phyloP scores from a whole-genome alignment of 2,329 filamentous ascomycete genomes.

The Apiospora kogelbergensis region DNA sequence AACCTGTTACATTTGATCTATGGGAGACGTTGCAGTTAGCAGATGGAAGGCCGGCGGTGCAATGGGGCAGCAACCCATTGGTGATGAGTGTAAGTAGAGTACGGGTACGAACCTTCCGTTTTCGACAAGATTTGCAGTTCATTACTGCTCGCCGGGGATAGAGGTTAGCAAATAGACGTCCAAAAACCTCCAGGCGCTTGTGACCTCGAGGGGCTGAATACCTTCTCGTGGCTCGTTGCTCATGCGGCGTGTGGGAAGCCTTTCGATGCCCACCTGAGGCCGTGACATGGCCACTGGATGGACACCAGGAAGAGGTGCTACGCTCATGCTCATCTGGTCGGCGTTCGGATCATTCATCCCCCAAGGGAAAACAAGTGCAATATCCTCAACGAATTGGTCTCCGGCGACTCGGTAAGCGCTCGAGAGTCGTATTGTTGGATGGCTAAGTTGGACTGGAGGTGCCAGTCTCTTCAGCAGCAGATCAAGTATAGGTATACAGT shows the following conservation, averaged over 20 bases:
- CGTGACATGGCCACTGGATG: conserved; percentile 63
- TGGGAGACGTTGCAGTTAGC: conserved; percentile 22
- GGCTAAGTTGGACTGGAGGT: not conserved
- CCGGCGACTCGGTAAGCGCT: not conserved
- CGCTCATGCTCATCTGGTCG: conserved; percentile 41
- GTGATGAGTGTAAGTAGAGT: not conserved
- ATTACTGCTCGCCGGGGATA: conserved; percentile 43
- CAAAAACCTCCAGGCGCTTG: not conserved
- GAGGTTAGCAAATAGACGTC: not conserved
- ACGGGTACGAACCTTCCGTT: conserved; percentile 70
- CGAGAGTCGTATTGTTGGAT: not conserved
- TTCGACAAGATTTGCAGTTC: conserved; percentile 94
- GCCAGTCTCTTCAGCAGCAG: conserved; percentile 9
- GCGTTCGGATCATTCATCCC: conserved; percentile 41
- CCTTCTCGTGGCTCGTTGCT: conserved; percentile 62
- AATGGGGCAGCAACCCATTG: conserved; percentile 14
- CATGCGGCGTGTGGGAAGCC: conserved; percentile 68
- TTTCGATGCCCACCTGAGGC: conserved; percentile 79
- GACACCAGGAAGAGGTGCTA: conserved; percentile 42
- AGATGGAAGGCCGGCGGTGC: conserved; percentile 5
- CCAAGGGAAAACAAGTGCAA: not conserved
- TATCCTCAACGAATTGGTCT: not conserved
- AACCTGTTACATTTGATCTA: conserved; percentile 92
- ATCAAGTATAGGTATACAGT: conserved; percentile 4
- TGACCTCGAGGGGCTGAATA: not conserved